A percentile compares a stretch with the other conserved stretches of the same genome.
phyloP scores from a whole-genome alignment of 2,329 filamentous ascomycete genomes.

The Thelonectria blattea region DNA sequence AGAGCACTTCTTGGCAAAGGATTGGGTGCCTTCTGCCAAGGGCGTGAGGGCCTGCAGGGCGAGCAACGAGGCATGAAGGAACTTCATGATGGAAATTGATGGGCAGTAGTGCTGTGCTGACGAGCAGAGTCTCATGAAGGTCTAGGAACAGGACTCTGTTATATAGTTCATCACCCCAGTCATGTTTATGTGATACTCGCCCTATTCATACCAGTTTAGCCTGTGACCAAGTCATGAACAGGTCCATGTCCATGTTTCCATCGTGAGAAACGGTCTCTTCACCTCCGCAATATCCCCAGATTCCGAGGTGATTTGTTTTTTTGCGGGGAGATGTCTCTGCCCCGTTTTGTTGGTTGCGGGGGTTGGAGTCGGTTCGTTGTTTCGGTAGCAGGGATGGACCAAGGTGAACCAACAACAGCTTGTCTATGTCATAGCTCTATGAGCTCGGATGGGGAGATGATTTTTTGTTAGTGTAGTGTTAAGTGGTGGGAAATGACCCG shows the following conservation, averaged over 20 bases:
- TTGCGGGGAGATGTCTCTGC: background rate
- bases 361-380: background rate
- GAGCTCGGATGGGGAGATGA: background rate
- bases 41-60: conserved; percentile 2
- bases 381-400: background rate
- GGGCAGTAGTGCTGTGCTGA: background rate
- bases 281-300: background rate
- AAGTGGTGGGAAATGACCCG: no score
- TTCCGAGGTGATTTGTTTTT: background rate
- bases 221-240: no score
- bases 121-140: no score
- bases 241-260: background rate
- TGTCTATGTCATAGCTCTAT: background rate
- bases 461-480: background rate
- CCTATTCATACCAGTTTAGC: no score
- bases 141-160: no score
- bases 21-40: background rate
- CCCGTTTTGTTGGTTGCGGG: background rate
- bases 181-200: no score
- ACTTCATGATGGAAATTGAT: conserved; percentile 8
- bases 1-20: conserved; percentile 13
- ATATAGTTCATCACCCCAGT: no score
- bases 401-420: no score
- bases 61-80: background rate
- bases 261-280: background rate